Percentiles rank a stretch among this genome's conserved stretches.
These are phyloP conservation scores for Penicillium samsonianum DNA, from an alignment of 495 filamentous ascomycete genomes.

Conservation along the genomic window DNA sequence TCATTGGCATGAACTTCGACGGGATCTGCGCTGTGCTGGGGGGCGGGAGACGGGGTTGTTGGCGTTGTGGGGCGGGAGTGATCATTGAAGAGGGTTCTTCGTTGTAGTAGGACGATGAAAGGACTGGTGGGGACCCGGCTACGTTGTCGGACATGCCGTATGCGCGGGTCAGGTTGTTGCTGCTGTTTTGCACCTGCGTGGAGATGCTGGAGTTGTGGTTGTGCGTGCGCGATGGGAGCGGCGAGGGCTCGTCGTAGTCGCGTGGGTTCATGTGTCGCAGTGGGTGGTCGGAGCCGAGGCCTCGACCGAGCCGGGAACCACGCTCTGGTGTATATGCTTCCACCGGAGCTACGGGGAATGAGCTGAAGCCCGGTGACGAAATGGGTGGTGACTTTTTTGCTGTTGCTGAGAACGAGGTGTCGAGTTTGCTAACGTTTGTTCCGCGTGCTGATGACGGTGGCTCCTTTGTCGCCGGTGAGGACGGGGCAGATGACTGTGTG, in stretches of 20 bases:
- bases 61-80: conserved; percentile 81
- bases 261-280: conserved; percentile 37
- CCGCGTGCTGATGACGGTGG: conserved; percentile 31
- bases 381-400: conserved; percentile 57
- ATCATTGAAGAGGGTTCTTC: conserved; percentile 62
- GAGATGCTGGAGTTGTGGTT: conserved; percentile 34
- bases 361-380: conserved; percentile 49
- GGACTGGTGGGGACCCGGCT: conserved; percentile 65
- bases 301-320: conserved; percentile 42
- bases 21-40: conserved; percentile 88
- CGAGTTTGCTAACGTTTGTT: conserved; percentile 40
- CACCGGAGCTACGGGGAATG: conserved; percentile 49
- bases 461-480: conserved; percentile 49
- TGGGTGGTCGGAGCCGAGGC: conserved; percentile 36
- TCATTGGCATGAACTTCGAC: conserved; percentile 92
- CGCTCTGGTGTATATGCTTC: conserved; percentile 52
- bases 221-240: conserved; percentile 53
- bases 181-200: conserved; percentile 47
- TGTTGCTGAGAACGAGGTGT: conserved; percentile 42
- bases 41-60: conserved; percentile 80
- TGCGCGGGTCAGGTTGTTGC: conserved; percentile 50
- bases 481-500: conserved; percentile 48
- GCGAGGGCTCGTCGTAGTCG: conserved; percentile 57
- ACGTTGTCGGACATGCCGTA: conserved; percentile 61
- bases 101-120: conserved; percentile 66